phyloP scores from a whole-genome alignment of 148 eudicot species.

The Tetragonia tetragonoides region DNA sequence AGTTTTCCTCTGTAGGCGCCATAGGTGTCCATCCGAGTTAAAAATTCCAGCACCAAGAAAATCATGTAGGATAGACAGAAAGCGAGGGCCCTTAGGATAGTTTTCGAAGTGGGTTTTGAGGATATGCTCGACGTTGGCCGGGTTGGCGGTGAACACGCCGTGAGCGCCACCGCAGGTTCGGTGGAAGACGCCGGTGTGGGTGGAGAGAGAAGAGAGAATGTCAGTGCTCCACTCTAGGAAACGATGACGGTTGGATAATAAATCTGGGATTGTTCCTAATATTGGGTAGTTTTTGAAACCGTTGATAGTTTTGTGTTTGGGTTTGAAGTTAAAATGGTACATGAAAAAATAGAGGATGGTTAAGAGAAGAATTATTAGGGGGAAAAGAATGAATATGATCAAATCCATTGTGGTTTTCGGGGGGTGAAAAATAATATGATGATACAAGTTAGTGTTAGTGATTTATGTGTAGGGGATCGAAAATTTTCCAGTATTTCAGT shows the following conservation, averaged over 20 bases:
- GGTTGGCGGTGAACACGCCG: slow-evolving; percentile 66
- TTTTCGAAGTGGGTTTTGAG: slow-evolving; percentile 63
- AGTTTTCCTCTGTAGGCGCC: slow-evolving; percentile 69
- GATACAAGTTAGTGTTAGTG: not conserved
- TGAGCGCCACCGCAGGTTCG: slow-evolving; percentile 48
- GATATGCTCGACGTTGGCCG: slow-evolving; percentile 55
- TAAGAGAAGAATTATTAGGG: not conserved
- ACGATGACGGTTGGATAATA: slow-evolving; percentile 64
- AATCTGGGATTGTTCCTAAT: slow-evolving; percentile 51
- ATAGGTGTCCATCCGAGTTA: slow-evolving; percentile 52
- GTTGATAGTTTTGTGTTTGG: not conserved
- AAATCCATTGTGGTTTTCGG: not conserved
- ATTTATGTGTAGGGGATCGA: not conserved
- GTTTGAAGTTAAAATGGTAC: not conserved
- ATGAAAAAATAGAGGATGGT: not conserved
- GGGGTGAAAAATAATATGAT: not conserved
- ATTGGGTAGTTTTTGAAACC: slow-evolving; percentile 68
- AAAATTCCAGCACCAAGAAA: slow-evolving; percentile 75
- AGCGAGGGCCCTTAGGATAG: slow-evolving; percentile 58
- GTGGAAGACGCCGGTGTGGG: slow-evolving; percentile 33
- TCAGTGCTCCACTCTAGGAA: slow-evolving; percentile 65
- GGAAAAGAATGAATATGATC: not conserved
- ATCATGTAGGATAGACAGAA: slow-evolving; percentile 42
- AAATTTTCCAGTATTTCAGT: no score
- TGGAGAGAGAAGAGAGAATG: slow-evolving; percentile 35